Conservation (phyloP, 169 alveolate genomes). For the Plasmodium inui region DNA sequence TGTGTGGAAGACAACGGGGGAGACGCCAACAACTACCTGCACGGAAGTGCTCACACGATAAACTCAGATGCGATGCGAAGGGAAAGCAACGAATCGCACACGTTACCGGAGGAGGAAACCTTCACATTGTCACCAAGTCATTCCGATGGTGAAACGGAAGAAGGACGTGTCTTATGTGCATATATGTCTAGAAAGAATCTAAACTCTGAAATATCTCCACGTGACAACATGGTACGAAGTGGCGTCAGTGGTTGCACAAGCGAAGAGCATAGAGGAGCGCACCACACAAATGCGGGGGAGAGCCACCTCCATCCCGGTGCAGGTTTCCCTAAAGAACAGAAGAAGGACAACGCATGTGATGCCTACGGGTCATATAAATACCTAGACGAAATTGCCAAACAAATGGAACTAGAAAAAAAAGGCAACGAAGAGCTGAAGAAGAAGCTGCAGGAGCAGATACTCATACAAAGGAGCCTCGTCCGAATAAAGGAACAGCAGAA, state of each 20-base stretch:
- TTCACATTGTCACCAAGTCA: not conserved
- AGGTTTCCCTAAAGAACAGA: not conserved
- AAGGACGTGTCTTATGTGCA: not conserved
- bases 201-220: not conserved
- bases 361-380: not conserved
- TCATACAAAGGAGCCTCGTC: slow-evolving; percentile 24
- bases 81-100: not conserved
- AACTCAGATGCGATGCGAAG: not conserved
- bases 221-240: not conserved
- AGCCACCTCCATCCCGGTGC: not conserved
- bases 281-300: not conserved
- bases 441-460: slow-evolving; percentile 41
- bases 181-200: not conserved
- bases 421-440: slow-evolving; percentile 49
- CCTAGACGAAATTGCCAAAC: slow-evolving; percentile 21
- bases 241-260: not conserved
- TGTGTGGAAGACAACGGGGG: not conserved
- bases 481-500: slow-evolving; percentile 43
- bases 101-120: not conserved
- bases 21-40: not conserved
- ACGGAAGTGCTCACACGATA: not conserved
- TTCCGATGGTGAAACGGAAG: not conserved
- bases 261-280: not conserved
- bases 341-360: not conserved
- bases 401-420: slow-evolving; percentile 6